These are phyloP conservation scores for Aegilops bicornis DNA, from an alignment of 176 grass and related monocot species.

Conservation along the genomic window DNA sequence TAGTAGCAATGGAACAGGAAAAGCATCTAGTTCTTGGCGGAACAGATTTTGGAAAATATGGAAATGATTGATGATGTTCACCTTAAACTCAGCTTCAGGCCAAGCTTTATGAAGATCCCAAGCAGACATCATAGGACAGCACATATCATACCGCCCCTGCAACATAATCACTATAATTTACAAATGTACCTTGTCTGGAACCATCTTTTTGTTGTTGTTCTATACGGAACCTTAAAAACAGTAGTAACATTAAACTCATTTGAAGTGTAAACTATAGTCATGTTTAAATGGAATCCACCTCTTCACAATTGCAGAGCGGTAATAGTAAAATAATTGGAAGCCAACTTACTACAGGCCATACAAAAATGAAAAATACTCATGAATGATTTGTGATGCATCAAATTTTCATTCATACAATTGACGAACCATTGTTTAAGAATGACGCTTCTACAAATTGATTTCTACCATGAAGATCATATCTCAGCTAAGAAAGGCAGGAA, in stretches of 20 bases:
- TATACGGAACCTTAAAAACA: neutral
- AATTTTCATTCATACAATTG: neutral
- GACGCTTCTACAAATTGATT: neutral
- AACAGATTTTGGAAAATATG: neutral
- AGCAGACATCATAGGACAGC: constrained; percentile 97
- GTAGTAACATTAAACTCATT: neutral
- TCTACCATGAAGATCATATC: neutral
- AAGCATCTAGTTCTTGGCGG: neutral
- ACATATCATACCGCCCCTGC: constrained; percentile 91
- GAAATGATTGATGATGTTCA: constrained; percentile 14
- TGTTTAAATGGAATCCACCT: too few species aligned
- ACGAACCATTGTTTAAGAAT: neutral
- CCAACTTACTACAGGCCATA: neutral
- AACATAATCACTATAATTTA: constrained; percentile 31
- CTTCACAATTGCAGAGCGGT: too few species aligned
- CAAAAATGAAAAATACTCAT: too few species aligned
- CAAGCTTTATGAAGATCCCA: constrained; percentile 99
- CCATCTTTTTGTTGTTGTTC: neutral
- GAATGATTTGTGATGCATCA: neutral
- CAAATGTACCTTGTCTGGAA: neutral
- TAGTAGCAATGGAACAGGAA: neutral
- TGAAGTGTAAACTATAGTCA: too few species aligned
- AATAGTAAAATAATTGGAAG: too few species aligned
- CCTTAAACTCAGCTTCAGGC: constrained; percentile 94
- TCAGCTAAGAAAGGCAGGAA: neutral